Conservation (phyloP, 1,284 basidiomycete genomes). For the Stereum hirsutum region DNA sequence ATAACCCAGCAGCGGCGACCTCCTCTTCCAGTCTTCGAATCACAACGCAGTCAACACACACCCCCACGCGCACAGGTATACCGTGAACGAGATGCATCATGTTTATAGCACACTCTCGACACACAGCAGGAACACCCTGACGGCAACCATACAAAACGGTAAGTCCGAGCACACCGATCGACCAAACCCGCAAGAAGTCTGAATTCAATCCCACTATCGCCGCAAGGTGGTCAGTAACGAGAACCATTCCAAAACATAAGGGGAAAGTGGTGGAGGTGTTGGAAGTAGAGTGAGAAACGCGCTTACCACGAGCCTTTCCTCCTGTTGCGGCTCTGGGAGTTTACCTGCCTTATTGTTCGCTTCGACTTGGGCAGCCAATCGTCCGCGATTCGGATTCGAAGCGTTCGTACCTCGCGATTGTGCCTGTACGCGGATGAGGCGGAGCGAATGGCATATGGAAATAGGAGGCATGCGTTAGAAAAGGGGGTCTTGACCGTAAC, state of each 20-base stretch:
- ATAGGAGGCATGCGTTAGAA: too few relatives aligned
- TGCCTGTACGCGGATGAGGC: slow-evolving; percentile 27
- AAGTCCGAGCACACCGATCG: background rate
- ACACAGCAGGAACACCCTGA: background rate
- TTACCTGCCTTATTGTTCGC: slow-evolving; percentile 38
- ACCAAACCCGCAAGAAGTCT: background rate
- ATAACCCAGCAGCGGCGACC: too few relatives aligned
- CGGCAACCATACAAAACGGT: background rate
- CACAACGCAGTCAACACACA: too few relatives aligned
- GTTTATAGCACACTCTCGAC: background rate
- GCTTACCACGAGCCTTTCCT: slow-evolving; percentile 56
- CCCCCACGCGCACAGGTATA: background rate
- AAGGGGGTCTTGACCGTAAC: too few relatives aligned
- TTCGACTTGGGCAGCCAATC: slow-evolving; percentile 46
- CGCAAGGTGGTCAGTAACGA: background rate
- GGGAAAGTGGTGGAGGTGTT: background rate
- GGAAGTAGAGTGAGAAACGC: slow-evolving; percentile 9
- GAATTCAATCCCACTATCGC: background rate
- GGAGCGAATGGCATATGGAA: too few relatives aligned
- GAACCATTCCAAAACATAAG: background rate
- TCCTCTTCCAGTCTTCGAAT: too few relatives aligned
- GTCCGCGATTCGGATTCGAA: slow-evolving; percentile 59
- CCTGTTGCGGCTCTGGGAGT: slow-evolving; percentile 38
- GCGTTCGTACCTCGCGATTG: slow-evolving; percentile 47
- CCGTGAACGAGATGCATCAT: background rate